Conservation (phyloP, 805 yeast genomes). For the Cyberlindnera veronae region DNA sequence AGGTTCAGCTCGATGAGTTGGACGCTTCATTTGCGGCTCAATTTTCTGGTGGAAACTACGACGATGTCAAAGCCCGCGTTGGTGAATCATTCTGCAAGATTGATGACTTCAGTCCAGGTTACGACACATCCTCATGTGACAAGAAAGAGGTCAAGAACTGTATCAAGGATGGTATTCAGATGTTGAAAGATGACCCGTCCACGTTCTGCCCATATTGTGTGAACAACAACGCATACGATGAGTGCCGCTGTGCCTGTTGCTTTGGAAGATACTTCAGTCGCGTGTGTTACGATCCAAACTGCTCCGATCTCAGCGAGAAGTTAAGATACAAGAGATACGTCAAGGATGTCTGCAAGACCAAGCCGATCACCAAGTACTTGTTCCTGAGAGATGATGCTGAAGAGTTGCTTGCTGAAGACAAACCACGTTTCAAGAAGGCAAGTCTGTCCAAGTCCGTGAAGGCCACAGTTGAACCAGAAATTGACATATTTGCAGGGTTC, state of each 20-base stretch:
- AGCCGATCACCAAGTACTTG: conserved; percentile 17
- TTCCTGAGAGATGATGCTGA: conserved; percentile 7
- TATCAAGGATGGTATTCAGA: conserved; percentile 22
- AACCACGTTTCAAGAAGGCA: conserved; percentile 6
- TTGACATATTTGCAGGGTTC: conserved; percentile 15
- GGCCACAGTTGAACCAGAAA: neutral
- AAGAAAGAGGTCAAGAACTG: conserved; percentile 20
- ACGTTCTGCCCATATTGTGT: conserved; percentile 27
- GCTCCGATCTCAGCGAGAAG: conserved; percentile 21
- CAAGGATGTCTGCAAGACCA: conserved; percentile 24
- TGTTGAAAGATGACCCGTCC: conserved; percentile 21
- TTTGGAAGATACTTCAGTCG: conserved; percentile 26
- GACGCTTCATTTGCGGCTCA: neutral
- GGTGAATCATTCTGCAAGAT: conserved; percentile 20
- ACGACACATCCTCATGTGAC: conserved; percentile 22
- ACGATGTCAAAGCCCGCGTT: conserved; percentile 23
- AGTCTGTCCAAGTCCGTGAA: neutral
- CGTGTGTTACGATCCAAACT: conserved; percentile 27
- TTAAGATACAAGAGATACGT: conserved; percentile 27
- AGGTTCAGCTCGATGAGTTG: neutral
- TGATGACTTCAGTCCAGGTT: conserved; percentile 22
- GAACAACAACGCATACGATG: conserved; percentile 28
- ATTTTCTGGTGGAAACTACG: conserved; percentile 24
- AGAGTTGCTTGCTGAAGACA: conserved; percentile 1
- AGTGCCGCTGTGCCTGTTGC: conserved; percentile 29